Base-by-base conservation (phyloP, 2,329 filamentous ascomycete genomes). In the Arthroderma sp. region DNA sequence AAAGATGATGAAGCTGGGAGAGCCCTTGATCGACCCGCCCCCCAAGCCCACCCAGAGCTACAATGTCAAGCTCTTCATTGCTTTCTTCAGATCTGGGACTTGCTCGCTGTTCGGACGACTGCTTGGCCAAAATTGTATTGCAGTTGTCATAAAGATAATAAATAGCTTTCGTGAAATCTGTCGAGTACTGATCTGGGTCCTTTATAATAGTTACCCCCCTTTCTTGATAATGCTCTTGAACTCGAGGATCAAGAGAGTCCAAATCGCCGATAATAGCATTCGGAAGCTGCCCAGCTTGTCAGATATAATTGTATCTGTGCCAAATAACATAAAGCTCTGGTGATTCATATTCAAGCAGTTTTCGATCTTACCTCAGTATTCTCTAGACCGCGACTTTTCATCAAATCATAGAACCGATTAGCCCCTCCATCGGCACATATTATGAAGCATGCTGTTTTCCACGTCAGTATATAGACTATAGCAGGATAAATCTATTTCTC, bases 11-110 rank as follows among this genome's bases (percentile, higher is more conserved):
- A 43, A 98, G 73, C 55, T 94, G 80, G 46, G 85, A 87, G 40
- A 98, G 73, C 1, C 83, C 89, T 61, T 98, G 91, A 62, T 98
- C 91, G 10, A 96, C 83, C 29, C 91, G 80, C 5, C 91, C 91
- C 37, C 85, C 86, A 0, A 96, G 73, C 1, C 88, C 86, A 36
- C 89, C 88, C 5, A 95, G 67, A 33, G 84, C 79, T 8, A 94
- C 71, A n/a, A 94, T 78, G 56, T 89, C 74, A 41, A 73, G 58
- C 1, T 56, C 52, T 22, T 49, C 29, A 4, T 63, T 46, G 30
- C 45, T 47, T 15, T 50, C 47, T 15, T 53, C 55, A 38, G 47
- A 15, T 38, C 47, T 44, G 38, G 30, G 45, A 10, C 32, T n/a
- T 36, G 30, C 42, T 22, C 31, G 15, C 34, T 47, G 33, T 29